Evolutionary conservation across 2,329 filamentous ascomycete genomes (phyloP).

Genomic region (Arachnomyces sp.): DNA sequence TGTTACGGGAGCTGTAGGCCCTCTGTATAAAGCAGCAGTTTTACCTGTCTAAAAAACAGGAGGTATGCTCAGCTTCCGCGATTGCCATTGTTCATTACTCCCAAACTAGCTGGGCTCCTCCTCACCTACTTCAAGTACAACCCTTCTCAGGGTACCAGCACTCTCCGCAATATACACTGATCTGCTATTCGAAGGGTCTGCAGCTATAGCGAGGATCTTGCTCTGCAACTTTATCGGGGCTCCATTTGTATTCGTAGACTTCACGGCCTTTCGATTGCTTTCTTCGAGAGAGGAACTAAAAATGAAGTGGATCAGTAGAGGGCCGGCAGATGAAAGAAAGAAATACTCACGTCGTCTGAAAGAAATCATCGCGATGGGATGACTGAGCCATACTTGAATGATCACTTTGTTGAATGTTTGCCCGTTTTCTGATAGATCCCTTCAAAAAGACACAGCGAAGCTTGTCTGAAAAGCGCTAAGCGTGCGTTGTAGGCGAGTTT

Average conservation of each 20-base stretch:
- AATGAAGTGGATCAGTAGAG: conserved; percentile 10
- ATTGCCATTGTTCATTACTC: conserved; percentile 6
- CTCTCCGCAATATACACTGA: conserved; percentile 78
- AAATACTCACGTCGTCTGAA: conserved; percentile 72
- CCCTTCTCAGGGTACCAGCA: conserved; percentile 66
- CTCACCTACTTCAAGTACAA: conserved; percentile 66
- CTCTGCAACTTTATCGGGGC: conserved; percentile 71
- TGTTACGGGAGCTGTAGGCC: conserved; percentile 72
- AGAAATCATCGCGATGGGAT: conserved; percentile 73
- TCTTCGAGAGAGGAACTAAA: conserved; percentile 42
- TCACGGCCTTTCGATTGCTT: conserved; percentile 58
- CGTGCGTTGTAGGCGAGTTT: conserved; percentile 24
- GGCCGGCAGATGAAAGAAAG: conserved; percentile 5
- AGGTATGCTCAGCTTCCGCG: conserved; percentile 10
- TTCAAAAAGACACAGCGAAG: not conserved
- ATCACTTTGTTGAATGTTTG: not conserved
- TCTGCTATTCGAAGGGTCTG: conserved; percentile 57
- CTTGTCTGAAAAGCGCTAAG: no score
- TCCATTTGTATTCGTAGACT: conserved; percentile 75
- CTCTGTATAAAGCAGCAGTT: conserved; percentile 52
- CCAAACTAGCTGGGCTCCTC: conserved; percentile 10
- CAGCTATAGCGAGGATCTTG: conserved; percentile 70
- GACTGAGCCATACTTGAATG: conserved; percentile 53
- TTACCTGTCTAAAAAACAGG: conserved; percentile 34
- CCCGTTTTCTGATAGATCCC: conserved; percentile 2